Evolutionary conservation across 2,329 filamentous ascomycete species (phyloP), one percentile per base, ranked within the genome.

Genomic region (Colletotrichum sp.): DNA sequence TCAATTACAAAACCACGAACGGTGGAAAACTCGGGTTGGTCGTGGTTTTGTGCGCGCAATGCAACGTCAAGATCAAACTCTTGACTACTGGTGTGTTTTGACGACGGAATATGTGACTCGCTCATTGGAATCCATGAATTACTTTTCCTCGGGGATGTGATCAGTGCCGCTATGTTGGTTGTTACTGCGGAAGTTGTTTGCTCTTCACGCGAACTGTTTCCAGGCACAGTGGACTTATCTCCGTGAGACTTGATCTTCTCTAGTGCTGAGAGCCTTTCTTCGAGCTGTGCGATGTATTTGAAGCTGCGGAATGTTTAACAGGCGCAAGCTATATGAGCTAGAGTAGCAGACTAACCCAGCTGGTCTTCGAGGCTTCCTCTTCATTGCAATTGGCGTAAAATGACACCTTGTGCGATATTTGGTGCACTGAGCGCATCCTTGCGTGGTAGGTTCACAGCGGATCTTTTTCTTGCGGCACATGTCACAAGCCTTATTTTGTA

Each of bases 401-500:
- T 81, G 81, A 68, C 81, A 83, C 18, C 18, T 28, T 36, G 78
- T 79, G 16, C 75, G 75, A 65, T 71, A 77, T 68, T 80, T 81
- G 34, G 78, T 79, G 71, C 81, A 82, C 59, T 82, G 81, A 28
- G 71, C 59, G 73, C 82, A 83, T n/a, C 75, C 74, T 26, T 79
- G 71, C 15, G 44, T 59, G 9, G 77, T 80, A 12, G 79, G 76
- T 57, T 81, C 77, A 68, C 82, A 82, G 13, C 80, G 79, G 34
- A 81, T 82, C 77, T 83, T 83, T 68, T 83, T 82, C 75, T 80
- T 81, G 7, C 81, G 78, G 65, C 81, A 83, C 75, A 78, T 76
- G 68, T 83, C 81, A n/a, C 39, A 44, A 44, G 39, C 39, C 39
- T 44, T 44, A n/a, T 44, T n/a, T n/a, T n/a, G 16, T n/a, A 44